A percentile compares a stretch with the other conserved stretches of the same genome.
phyloP scores from a whole-genome alignment of 331 rosid species.

The Malus hybrid region DNA sequence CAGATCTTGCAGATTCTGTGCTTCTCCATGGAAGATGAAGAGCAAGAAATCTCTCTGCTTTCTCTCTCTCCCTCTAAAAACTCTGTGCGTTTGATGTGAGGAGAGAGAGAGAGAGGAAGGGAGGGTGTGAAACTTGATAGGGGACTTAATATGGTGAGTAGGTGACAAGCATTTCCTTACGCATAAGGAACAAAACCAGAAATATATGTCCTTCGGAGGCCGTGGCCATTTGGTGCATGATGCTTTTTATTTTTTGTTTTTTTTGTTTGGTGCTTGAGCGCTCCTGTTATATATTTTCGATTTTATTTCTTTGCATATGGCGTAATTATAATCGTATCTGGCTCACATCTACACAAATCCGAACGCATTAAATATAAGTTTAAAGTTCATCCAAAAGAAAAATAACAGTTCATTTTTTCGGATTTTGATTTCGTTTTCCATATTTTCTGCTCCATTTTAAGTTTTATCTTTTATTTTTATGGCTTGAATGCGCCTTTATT shows the following conservation, averaged over 20 bases:
- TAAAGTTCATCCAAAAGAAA: neutral
- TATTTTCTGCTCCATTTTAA: neutral
- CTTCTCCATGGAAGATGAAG: constrained; percentile 30
- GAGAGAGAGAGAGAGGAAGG: neutral
- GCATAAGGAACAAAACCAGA: constrained; percentile 27
- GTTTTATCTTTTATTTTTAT: constrained; percentile 4
- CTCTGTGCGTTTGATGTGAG: neutral
- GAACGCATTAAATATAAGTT: no score
- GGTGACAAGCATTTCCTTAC: constrained; percentile 26
- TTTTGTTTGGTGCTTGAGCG: neutral
- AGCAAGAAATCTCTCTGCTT: neutral
- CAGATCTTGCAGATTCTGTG: constrained; percentile 44
- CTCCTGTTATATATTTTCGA: neutral
- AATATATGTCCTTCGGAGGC: neutral
- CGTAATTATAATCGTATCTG: neutral
- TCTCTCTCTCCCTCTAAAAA: neutral
- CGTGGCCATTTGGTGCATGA: neutral
- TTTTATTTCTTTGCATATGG: neutral
- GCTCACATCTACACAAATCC: neutral
- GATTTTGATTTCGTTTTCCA: no score
- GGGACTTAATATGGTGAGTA: constrained; percentile 10
- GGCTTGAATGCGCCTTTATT: no score
- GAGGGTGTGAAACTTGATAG: neutral
- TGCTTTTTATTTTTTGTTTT: neutral
- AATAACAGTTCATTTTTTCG: neutral